Base-by-base conservation (phyloP, 352 stramenopile species). In the Pythium scleroteichum region DNA sequence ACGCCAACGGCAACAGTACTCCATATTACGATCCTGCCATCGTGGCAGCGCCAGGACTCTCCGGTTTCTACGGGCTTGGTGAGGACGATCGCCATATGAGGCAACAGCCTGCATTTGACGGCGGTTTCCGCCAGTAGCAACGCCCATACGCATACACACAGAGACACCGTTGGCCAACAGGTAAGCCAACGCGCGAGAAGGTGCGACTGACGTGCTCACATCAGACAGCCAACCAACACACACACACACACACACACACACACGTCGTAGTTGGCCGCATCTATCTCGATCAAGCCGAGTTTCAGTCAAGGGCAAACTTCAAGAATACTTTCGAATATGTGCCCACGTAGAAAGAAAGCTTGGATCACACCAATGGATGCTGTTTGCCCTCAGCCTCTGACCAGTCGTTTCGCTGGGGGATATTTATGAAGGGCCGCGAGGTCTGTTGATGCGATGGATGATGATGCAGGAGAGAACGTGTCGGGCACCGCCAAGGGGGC, bases 1-100 rank as follows among this genome's bases (percentile, higher is more conserved):
- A 72, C 38, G 47, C 20, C 41, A 52, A 35, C 19, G 32, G 41
- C 20, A 45, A 26, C 17, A 24, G 53, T 33, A 27, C 38, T 44
- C n/a, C 46, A 26, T 87, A 82, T 32, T 85, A 83, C 50, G 78
- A 90, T 50, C 77, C 78, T 16, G 71, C 78, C 16, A 66, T 87
- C 49, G 65, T 79, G 26, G 66, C 79, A 12, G 70, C 52, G 4
- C 46, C 51, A 2, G 60, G 60, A 7, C 52, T 62, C n/a, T 19
- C 59, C 38, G 66, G 68, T 7, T 73, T 74, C 39, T 79, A 79
- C 50, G 78, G 65, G 17, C 76, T 53, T 68, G 16, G 69, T 64
- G 53, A 62, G 64, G 69, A 78, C 53, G 29, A 46, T 8, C 61
- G 44, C 70, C 54, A 66, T 24, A 39, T 79, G 57, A 59, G 75